Conservation (phyloP, 148 eudicot species). For the Rhododendron simsii region DNA sequence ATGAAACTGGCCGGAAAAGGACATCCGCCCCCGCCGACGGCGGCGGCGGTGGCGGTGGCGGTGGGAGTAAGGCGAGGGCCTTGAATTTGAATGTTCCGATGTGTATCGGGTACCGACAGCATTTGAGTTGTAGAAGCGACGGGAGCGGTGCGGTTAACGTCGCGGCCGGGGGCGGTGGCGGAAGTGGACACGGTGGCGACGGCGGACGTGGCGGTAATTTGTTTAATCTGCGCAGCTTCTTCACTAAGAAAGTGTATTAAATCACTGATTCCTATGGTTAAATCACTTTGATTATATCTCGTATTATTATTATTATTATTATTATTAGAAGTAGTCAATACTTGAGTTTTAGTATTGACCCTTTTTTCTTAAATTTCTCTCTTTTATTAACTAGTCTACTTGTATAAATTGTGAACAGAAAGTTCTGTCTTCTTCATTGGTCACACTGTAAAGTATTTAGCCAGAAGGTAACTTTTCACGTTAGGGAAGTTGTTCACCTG, state of each 20-base stretch:
- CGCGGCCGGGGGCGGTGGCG: slow-evolving; percentile 14
- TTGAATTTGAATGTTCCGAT: slow-evolving; percentile 65
- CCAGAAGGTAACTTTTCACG: neutral
- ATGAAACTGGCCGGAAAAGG: slow-evolving; percentile 28
- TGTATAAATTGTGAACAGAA: neutral
- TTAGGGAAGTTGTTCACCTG: neutral
- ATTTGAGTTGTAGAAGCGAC: slow-evolving; percentile 48
- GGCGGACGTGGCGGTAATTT: slow-evolving; percentile 46
- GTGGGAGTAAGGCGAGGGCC: slow-evolving; percentile 22
- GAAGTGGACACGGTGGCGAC: slow-evolving; percentile 21
- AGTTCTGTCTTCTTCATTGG: neutral
- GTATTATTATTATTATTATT: too few relatives aligned
- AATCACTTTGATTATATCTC: neutral
- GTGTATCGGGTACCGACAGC: slow-evolving; percentile 65
- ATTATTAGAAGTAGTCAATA: neutral
- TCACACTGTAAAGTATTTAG: slow-evolving; percentile 1
- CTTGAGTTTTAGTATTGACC: neutral
- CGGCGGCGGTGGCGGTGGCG: neutral
- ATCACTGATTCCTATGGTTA: neutral
- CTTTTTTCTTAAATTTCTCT: neutral
- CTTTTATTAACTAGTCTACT: neutral
- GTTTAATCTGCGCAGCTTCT: slow-evolving; percentile 60
- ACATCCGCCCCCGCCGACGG: neutral
- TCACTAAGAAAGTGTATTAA: slow-evolving; percentile 67
- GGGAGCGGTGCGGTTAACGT: slow-evolving; percentile 22